Conservation (phyloP, 495 filamentous ascomycete genomes). For the Alectoria sarmentosa region DNA sequence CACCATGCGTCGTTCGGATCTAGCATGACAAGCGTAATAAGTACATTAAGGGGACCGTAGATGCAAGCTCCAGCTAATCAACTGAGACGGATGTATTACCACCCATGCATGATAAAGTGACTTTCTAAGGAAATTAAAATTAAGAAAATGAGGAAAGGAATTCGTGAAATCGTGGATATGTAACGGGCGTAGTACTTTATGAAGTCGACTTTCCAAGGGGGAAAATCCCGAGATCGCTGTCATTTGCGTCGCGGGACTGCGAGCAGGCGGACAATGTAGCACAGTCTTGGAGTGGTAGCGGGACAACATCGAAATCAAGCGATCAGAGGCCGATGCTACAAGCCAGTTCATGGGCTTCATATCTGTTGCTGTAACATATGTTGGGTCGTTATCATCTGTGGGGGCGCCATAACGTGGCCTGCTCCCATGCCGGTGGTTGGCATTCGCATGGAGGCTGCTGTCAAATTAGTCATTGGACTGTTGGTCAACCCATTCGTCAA, state of each 20-base stretch:
- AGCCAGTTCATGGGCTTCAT: conserved; percentile 12
- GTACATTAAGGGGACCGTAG: neutral
- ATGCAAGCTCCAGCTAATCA: neutral
- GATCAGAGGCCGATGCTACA: neutral
- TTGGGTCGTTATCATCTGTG: conserved; percentile 36
- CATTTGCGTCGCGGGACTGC: too few relatives aligned
- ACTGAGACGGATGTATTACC: neutral
- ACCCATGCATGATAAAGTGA: neutral
- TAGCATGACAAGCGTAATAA: conserved; percentile 5
- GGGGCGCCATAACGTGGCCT: conserved; percentile 37
- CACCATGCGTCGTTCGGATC: neutral
- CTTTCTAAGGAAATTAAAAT: neutral
- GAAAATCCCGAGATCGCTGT: too few relatives aligned
- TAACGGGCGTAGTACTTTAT: too few relatives aligned
- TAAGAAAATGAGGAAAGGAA: neutral
- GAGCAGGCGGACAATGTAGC: too few relatives aligned
- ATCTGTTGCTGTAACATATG: conserved; percentile 33
- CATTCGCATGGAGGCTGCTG: conserved; percentile 33
- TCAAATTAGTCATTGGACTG: conserved; percentile 48
- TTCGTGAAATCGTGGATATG: conserved; percentile 2
- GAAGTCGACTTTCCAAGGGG: too few relatives aligned
- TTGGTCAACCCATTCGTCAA: conserved; percentile 27
- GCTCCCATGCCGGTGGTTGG: conserved; percentile 38
- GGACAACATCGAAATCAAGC: too few relatives aligned
- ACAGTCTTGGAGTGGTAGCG: too few relatives aligned